Evolutionary conservation across 805 yeast genomes (phyloP), one percentile per base, ranked within the genome.

Genomic region (Wickerhamiella lipophila): DNA sequence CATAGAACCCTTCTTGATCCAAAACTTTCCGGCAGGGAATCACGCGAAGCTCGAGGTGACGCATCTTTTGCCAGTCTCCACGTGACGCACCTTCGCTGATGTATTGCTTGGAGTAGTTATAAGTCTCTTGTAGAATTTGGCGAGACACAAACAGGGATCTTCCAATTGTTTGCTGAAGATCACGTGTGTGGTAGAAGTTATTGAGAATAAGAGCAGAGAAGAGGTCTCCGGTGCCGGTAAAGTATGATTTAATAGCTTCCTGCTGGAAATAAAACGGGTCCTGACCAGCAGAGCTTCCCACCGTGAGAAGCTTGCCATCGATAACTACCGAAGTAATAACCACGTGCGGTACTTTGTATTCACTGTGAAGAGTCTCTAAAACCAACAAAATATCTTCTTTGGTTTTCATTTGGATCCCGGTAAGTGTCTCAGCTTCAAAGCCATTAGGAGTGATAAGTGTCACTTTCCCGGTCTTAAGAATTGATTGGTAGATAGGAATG

Each of bases 221-320:
- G 38, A 88, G 64, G 59, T 88, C 97, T 6, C 97, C 97, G 0
- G 92, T 95, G 1, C 97, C 97, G 0, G 96, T 85, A 65, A 88
- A 89, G 62, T 89, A 86, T 4, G 89, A 79, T 49, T 80, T 77
- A 38, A 85, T 74, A 30, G 71, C 68, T 1, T 83, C 81, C 12
- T 82, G 71, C 54, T 71, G 70, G 57, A 75, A 78, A 43, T 61
- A 66, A 47, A 65, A 53, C 1, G 66, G 59, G 16, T 43, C 46
- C 23, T 49, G 32, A 18, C 49, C 60, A 6, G 50, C 48, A 3
- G 72, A 58, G 1, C 78, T 74, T 9, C 74, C 70, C 12, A 75
- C 72, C 16, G 76, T 68, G 50, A 67, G 65, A n/a, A 73, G 58
- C 16, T 46, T 54, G 46, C 55, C 52, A 11, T 56, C 59, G 3